Evolutionary conservation across 2,329 filamentous ascomycete genomes (phyloP).

Genomic region (Fusarium acutatum): DNA sequence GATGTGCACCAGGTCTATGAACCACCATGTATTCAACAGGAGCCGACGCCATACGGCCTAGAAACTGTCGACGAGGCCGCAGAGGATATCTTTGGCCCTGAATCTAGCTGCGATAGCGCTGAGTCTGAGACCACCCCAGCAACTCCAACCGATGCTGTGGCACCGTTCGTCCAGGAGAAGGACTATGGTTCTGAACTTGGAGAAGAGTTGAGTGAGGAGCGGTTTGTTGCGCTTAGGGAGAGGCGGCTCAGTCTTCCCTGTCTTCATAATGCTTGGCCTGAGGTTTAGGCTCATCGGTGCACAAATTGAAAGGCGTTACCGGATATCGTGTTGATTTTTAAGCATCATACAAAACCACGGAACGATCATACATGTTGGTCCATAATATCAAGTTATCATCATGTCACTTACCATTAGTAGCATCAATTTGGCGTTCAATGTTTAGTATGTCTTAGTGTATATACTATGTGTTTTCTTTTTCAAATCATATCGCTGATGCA

Average conservation of each 20-base stretch:
- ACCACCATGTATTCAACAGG: background rate
- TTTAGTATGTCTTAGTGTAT: slow-evolving; percentile 8
- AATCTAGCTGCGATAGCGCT: background rate
- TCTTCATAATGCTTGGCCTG: slow-evolving; percentile 39
- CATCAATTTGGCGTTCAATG: slow-evolving; percentile 8
- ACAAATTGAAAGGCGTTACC: background rate
- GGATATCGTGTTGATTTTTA: background rate
- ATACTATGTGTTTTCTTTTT: slow-evolving; percentile 12
- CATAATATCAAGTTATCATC: background rate
- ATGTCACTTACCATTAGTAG: slow-evolving; percentile 22
- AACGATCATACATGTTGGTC: background rate
- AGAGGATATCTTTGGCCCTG: slow-evolving; percentile 20
- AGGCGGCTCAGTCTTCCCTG: slow-evolving; percentile 44
- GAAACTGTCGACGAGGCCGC: slow-evolving; percentile 41
- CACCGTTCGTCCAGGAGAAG: background rate
- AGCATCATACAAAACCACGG: background rate
- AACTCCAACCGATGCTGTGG: background rate
- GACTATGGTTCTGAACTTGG: background rate
- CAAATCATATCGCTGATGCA: slow-evolving; percentile 34
- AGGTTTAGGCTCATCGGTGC: background rate
- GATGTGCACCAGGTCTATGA: background rate
- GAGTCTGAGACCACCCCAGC: slow-evolving; percentile 1
- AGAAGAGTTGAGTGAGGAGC: background rate
- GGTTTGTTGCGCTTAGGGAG: slow-evolving; percentile 3
- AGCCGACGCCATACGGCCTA: slow-evolving; percentile 2